A percentile compares a stretch with the other conserved stretches of the same genome.
phyloP scores from a whole-genome alignment of 2,329 filamentous ascomycete genomes.

The Leptographium radiaticola region DNA sequence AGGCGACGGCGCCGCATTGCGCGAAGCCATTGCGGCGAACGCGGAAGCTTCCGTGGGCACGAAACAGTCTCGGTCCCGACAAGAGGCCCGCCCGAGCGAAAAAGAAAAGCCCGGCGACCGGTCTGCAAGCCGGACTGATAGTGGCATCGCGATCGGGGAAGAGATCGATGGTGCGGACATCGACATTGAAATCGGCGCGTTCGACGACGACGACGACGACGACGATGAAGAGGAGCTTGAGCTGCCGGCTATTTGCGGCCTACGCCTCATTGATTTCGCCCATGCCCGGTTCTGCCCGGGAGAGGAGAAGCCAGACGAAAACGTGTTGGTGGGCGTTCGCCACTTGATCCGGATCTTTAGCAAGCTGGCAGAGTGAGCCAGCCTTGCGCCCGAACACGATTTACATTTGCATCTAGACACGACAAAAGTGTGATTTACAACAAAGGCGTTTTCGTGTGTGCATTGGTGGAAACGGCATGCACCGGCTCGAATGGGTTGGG shows the following conservation, averaged over 20 bases:
- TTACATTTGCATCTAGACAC: background rate
- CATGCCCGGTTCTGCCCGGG: constrained; percentile 78
- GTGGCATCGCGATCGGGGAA: constrained; percentile 37
- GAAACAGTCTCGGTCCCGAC: constrained; percentile 3
- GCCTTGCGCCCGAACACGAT: background rate
- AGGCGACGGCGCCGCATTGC: constrained; percentile 44
- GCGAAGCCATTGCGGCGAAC: constrained; percentile 37
- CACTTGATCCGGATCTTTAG: constrained; percentile 60
- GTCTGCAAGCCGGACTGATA: constrained; percentile 37
- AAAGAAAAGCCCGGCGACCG: constrained; percentile 14
- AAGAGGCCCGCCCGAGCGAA: constrained; percentile 6
- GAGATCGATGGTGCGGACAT: constrained; percentile 24
- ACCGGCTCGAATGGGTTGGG: background rate
- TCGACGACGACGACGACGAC: constrained; percentile 24
- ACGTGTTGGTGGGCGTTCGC: constrained; percentile 60
- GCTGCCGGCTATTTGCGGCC: constrained; percentile 56
- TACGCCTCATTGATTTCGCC: constrained; percentile 94
- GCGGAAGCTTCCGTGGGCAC: constrained; percentile 14
- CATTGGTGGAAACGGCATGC: background rate
- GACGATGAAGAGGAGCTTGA: constrained; percentile 22
- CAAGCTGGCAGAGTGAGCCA: constrained; percentile 34
- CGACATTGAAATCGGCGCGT: constrained; percentile 38
- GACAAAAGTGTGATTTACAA: background rate
- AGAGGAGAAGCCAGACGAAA: constrained; percentile 76
- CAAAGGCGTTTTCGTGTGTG: background rate